Conservation (phyloP, 345 rosid species). For the Salix suchowensis region DNA sequence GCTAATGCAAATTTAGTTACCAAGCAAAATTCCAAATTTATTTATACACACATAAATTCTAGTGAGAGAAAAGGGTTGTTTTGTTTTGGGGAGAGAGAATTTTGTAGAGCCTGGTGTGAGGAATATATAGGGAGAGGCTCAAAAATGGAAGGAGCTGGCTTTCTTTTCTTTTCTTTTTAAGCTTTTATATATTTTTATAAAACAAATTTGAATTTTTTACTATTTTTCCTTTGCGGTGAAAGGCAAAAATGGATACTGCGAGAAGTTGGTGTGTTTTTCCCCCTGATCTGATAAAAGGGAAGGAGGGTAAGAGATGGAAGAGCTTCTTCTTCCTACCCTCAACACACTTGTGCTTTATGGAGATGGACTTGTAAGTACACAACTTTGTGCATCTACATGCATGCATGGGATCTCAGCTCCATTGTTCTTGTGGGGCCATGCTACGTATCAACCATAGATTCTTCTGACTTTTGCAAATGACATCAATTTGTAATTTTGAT, state of each 20-base stretch:
- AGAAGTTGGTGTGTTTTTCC: background rate
- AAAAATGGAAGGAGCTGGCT: slow-evolving; percentile 19
- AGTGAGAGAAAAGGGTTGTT: slow-evolving; percentile 8
- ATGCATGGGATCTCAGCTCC: background rate
- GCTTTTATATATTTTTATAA: background rate
- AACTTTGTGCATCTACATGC: background rate
- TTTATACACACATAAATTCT: slow-evolving; percentile 2
- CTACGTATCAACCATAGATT: background rate
- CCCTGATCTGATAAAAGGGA: background rate
- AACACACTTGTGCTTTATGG: background rate
- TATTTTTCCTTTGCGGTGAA: background rate
- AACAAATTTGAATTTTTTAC: background rate
- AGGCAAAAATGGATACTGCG: background rate
- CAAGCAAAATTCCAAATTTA: slow-evolving; percentile 21
- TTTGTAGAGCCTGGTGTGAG: slow-evolving; percentile 16
- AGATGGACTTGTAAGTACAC: background rate
- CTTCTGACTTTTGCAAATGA: background rate
- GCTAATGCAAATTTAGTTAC: slow-evolving; percentile 44
- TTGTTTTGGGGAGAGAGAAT: slow-evolving; percentile 7
- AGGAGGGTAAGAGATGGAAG: background rate
- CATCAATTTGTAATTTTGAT: background rate
- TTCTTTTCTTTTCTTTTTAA: background rate
- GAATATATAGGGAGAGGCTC: slow-evolving; percentile 37
- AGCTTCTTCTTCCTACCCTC: background rate
- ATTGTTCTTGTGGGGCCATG: background rate